These are phyloP conservation scores for Huntiella decipiens DNA, from an alignment of 2,329 filamentous ascomycete species.

Conservation along the genomic window DNA sequence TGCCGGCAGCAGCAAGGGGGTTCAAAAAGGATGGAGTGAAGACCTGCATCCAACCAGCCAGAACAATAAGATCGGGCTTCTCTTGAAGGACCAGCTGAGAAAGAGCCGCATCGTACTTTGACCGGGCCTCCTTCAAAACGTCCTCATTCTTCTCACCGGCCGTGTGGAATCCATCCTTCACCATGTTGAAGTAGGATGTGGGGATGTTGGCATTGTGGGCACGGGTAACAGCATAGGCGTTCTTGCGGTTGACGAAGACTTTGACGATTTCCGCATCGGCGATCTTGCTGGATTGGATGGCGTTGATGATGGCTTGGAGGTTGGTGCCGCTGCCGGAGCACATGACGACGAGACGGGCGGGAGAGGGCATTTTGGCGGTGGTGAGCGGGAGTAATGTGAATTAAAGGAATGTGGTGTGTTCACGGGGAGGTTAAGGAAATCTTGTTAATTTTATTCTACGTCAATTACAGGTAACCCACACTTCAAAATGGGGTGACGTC, in stretches of 20 bases:
- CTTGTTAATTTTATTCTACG: background rate
- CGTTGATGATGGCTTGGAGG: slow-evolving; percentile 51
- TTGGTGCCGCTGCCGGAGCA: slow-evolving; percentile 61
- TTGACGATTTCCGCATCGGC: slow-evolving; percentile 24
- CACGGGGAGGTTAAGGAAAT: background rate
- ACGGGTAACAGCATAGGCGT: slow-evolving; percentile 24
- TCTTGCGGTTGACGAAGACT: slow-evolving; percentile 30
- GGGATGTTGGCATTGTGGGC: slow-evolving; percentile 41
- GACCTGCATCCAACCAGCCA: slow-evolving; percentile 79
- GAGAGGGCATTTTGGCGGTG: slow-evolving; percentile 5
- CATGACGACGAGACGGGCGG: slow-evolving; percentile 43
- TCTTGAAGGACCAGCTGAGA: slow-evolving; percentile 45
- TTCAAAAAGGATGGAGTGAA: slow-evolving; percentile 50
- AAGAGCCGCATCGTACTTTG: slow-evolving; percentile 56
- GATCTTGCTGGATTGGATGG: slow-evolving; percentile 22
- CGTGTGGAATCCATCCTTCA: slow-evolving; percentile 46
- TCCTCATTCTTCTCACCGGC: slow-evolving; percentile 40
- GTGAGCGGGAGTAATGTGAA: background rate
- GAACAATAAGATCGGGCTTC: slow-evolving; percentile 55
- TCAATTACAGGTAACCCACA: background rate
- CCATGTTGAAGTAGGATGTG: slow-evolving; percentile 63
- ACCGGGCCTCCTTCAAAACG: slow-evolving; percentile 36
- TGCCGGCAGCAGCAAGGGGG: slow-evolving; percentile 40
- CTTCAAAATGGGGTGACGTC: background rate
- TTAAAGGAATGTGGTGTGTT: background rate